Conservation (phyloP, 352 stramenopile species). For the Globisporangium rhizosaccharum region DNA sequence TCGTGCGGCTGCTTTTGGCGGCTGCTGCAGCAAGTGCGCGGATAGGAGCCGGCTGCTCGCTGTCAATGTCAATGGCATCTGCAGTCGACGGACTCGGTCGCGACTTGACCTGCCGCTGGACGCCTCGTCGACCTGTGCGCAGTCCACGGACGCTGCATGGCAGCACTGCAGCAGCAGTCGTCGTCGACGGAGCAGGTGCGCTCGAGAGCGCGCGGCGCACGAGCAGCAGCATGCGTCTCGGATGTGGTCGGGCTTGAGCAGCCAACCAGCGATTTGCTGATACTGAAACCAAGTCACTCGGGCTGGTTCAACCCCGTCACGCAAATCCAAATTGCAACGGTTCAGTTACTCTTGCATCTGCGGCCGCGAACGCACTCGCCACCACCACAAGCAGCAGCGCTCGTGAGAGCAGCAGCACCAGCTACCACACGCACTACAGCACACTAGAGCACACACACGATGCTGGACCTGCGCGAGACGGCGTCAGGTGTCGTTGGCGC, state of each 20-base stretch:
- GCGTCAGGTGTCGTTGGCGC: slow-evolving; percentile 66
- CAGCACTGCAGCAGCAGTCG: not conserved
- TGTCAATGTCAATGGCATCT: not conserved
- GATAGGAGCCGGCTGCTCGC: not conserved
- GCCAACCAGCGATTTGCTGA: no score
- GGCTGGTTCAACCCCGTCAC: no score
- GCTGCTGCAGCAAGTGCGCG: not conserved
- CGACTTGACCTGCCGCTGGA: slow-evolving; percentile 10
- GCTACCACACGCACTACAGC: not conserved
- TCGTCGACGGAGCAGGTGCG: not conserved
- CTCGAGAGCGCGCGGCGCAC: slow-evolving; percentile 7
- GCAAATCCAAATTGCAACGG: no score
- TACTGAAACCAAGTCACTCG: no score
- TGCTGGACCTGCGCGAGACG: slow-evolving; percentile 77
- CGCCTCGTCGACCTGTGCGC: slow-evolving; percentile 12
- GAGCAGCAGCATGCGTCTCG: not conserved
- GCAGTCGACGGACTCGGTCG: not conserved
- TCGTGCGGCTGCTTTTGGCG: not conserved
- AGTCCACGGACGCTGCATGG: not conserved
- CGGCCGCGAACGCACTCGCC: no score
- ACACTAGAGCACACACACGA: slow-evolving; percentile 7
- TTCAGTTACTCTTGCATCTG: no score
- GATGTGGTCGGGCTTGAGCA: no score
- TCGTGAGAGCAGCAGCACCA: no score
- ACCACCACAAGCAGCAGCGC: no score